phyloP scores from a whole-genome alignment of 352 stramenopile genomes.

The Pythium vanterpoolii region DNA sequence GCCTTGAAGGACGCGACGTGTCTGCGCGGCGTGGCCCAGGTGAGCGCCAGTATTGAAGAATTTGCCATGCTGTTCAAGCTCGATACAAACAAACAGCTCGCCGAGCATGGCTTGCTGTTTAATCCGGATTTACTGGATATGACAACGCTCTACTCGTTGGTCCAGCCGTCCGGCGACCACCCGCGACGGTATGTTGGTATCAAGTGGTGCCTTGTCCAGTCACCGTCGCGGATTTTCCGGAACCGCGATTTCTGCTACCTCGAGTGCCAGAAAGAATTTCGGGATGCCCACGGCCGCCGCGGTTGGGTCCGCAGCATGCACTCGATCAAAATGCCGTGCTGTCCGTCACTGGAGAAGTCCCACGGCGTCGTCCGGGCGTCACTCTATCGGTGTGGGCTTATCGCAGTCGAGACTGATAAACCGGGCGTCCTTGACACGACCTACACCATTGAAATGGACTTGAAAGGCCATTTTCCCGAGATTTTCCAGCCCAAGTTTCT shows the following conservation, averaged over 20 bases:
- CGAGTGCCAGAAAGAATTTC: conserved; percentile 85
- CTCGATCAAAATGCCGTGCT: conserved; percentile 57
- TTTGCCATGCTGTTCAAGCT: conserved; percentile 82
- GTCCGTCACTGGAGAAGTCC: conserved; percentile 33
- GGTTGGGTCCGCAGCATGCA: conserved; percentile 58
- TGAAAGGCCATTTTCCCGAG: conserved; percentile 78
- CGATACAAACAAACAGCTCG: conserved; percentile 55
- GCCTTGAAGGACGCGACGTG: conserved; percentile 43
- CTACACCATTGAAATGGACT: conserved; percentile 83
- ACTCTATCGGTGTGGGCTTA: conserved; percentile 78
- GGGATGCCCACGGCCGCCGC: conserved; percentile 42
- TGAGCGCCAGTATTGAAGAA: conserved; percentile 82
- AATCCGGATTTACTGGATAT: conserved; percentile 75
- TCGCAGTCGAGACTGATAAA: conserved; percentile 70
- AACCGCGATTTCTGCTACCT: conserved; percentile 84
- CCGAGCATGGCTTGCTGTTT: conserved; percentile 72
- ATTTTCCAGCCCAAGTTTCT: conserved; percentile 66
- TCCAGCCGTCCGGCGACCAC: conserved; percentile 64
- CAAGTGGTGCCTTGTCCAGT: conserved; percentile 80
- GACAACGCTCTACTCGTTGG: conserved; percentile 68
- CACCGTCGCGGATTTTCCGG: conserved; percentile 63
- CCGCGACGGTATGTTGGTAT: conserved; percentile 74
- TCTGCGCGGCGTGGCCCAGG: conserved; percentile 58
- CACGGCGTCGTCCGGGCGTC: conserved; percentile 65
- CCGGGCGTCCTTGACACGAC: conserved; percentile 72